Conservation (phyloP, 148 eudicot genomes). For the Cornus controversa region DNA sequence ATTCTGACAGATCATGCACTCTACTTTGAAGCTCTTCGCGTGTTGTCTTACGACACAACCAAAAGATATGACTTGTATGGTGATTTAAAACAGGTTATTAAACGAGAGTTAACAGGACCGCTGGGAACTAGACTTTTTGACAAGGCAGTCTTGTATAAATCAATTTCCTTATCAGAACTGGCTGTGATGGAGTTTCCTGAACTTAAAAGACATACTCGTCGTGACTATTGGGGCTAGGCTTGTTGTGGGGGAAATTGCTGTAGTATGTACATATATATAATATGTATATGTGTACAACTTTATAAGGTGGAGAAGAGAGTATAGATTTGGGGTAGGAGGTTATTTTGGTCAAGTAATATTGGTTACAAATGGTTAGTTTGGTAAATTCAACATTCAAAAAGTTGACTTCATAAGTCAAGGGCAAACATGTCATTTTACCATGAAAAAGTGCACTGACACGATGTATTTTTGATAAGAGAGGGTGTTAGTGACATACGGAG, state of each 20-base stretch:
- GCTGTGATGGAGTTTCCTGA: slow-evolving; percentile 92
- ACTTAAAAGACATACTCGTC: slow-evolving; percentile 92
- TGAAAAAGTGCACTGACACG: no score
- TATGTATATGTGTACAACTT: no score
- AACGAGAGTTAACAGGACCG: slow-evolving; percentile 92
- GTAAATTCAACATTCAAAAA: no score
- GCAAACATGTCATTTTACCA: no score
- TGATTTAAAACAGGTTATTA: slow-evolving; percentile 80
- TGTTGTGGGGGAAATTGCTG: slow-evolving; percentile 76
- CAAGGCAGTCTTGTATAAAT: slow-evolving; percentile 87
- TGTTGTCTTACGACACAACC: slow-evolving; percentile 86
- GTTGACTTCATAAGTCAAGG: no score
- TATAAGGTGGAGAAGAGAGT: no score
- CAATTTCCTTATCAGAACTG: slow-evolving; percentile 70
- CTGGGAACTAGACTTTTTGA: slow-evolving; percentile 97
- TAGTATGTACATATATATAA: no score
- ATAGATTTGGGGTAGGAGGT: no score
- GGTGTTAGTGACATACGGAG: no score
- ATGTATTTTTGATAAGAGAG: no score
- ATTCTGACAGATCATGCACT: slow-evolving; percentile 87
- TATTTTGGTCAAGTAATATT: no score
- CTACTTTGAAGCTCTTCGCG: slow-evolving; percentile 85
- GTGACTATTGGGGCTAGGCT: slow-evolving; percentile 81
- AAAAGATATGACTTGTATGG: slow-evolving; percentile 72
- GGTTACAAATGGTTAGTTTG: no score